A percentile compares a stretch with the other conserved stretches of the same genome.
phyloP scores from a whole-genome alignment of 768 basidiomycete genomes.

The Kwoniella pini region DNA sequence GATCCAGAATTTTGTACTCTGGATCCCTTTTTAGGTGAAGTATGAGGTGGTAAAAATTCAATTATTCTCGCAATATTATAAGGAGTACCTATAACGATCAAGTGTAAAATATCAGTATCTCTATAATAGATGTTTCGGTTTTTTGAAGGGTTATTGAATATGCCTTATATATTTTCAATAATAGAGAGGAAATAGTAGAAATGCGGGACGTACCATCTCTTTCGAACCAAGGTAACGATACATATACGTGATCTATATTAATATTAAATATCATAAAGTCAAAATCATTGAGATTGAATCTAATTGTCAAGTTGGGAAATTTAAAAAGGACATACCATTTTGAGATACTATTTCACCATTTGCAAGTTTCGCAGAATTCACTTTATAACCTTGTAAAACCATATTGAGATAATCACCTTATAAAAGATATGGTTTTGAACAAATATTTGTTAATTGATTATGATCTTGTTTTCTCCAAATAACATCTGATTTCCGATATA shows the following conservation, averaged over 20 bases:
- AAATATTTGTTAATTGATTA: too few relatives aligned
- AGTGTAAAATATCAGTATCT: conserved; percentile 5
- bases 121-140: too few relatives aligned
- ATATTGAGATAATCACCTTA: conserved; percentile 2
- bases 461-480: too few relatives aligned
- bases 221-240: conserved; percentile 86
- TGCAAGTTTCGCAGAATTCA: conserved; percentile 38
- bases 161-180: too few relatives aligned
- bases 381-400: conserved; percentile 34
- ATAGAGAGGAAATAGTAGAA: too few relatives aligned
- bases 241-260: conserved; percentile 88
- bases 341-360: conserved; percentile 49
- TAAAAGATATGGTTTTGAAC: too few relatives aligned
- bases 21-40: conserved; percentile 56
- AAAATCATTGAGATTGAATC: too few relatives aligned
- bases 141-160: too few relatives aligned
- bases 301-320: too few relatives aligned
- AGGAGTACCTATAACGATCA: conserved; percentile 61
- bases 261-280: background rate
- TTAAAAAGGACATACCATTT: conserved; percentile 47
- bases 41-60: conserved; percentile 86
- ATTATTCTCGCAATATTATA: conserved; percentile 96
- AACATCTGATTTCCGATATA: too few relatives aligned
- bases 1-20: conserved; percentile 16
- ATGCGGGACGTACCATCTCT: conserved; percentile 65